These are phyloP conservation scores for Yamadazyma triangularis DNA, from an alignment of 1,139 yeast genomes.

Conservation along the genomic window DNA sequence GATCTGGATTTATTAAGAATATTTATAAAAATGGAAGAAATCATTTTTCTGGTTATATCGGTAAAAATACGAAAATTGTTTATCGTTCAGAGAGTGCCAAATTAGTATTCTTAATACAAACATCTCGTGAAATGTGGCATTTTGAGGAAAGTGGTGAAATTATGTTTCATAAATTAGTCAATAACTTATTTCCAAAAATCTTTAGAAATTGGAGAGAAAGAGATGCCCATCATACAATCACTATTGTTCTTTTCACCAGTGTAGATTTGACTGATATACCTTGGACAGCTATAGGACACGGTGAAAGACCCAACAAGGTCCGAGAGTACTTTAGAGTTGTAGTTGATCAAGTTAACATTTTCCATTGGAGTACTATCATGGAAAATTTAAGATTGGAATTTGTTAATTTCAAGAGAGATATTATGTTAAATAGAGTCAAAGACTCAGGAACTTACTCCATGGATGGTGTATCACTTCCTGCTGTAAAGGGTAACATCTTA, in stretches of 20 bases:
- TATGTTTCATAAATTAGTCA: conserved; percentile 86
- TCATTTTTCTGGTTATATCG: conserved; percentile 60
- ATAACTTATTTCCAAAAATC: conserved; percentile 83
- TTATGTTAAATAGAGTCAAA: conserved; percentile 40
- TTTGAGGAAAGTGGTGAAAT: conserved; percentile 96
- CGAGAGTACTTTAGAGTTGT: conserved; percentile 88
- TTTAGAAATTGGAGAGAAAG: conserved; percentile 84
- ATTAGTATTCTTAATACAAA: conserved; percentile 76
- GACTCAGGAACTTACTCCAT: conserved; percentile 22
- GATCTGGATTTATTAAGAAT: conserved; percentile 58
- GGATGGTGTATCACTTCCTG: conserved; percentile 67
- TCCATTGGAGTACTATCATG: conserved; percentile 91
- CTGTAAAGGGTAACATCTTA: conserved; percentile 82
- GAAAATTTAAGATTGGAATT: conserved; percentile 80
- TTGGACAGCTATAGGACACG: conserved; percentile 55
- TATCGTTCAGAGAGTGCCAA: conserved; percentile 90
- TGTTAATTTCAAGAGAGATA: conserved; percentile 74
- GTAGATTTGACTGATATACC: conserved; percentile 63
- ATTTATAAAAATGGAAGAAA: conserved; percentile 70
- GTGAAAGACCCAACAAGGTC: conserved; percentile 67
- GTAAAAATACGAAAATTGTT: conserved; percentile 71
- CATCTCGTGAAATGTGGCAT: conserved; percentile 96
- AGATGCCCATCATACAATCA: conserved; percentile 85
- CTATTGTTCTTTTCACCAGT: conserved; percentile 84
- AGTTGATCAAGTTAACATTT: conserved; percentile 87